Conservation (phyloP, 139 green algal genomes). For the Chlorella sp. region DNA sequence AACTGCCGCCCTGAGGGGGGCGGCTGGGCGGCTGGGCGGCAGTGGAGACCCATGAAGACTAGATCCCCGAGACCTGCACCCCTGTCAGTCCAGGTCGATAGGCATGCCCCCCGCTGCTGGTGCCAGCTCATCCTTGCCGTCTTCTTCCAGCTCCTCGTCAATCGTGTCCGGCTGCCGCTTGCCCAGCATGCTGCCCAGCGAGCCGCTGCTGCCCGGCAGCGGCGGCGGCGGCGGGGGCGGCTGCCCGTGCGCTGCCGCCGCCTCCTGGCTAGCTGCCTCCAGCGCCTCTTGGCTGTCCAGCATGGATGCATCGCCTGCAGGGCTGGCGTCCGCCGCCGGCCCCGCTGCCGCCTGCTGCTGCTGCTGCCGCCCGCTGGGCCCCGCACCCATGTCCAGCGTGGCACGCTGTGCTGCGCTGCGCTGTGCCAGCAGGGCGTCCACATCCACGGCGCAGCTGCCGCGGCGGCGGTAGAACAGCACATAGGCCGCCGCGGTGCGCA, state of each 20-base stretch:
- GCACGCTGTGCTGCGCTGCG: neutral
- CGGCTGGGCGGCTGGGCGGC: neutral
- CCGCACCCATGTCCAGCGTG: neutral
- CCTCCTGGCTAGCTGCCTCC: neutral
- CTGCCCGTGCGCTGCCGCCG: neutral
- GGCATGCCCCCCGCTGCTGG: neutral
- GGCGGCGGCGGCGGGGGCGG: neutral
- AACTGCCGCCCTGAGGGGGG: no score
- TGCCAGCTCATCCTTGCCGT: neutral
- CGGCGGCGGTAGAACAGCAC: slow-evolving; percentile 93
- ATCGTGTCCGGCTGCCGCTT: slow-evolving; percentile 20
- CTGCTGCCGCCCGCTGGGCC: neutral
- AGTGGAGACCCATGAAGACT: no score
- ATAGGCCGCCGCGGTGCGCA: slow-evolving; percentile 80
- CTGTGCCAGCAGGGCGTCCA: slow-evolving; percentile 12
- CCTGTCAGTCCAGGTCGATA: slow-evolving; percentile 4
- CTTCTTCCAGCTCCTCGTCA: slow-evolving; percentile 8
- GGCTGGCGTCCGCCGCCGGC: no score
- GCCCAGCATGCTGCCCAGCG: slow-evolving; percentile 6
- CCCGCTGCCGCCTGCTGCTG: neutral
- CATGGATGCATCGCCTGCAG: no score
- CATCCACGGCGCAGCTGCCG: neutral
- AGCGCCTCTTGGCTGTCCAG: no score
- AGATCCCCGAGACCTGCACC: neutral
- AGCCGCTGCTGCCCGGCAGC: neutral